phyloP scores from a whole-genome alignment of 805 yeast species.

The Komagataella populi region DNA sequence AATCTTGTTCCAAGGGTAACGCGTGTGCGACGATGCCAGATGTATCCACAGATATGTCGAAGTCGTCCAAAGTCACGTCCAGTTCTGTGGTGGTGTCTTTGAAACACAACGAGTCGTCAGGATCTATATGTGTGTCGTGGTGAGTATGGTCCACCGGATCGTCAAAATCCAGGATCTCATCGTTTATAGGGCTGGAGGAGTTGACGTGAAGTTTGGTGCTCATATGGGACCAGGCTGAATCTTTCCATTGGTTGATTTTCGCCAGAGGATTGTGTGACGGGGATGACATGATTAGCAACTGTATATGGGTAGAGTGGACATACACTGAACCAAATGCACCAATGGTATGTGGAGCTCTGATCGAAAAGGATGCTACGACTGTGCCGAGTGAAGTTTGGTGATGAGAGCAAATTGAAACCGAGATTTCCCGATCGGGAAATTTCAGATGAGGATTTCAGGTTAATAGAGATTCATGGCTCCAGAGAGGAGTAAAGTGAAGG shows the following conservation, averaged over 20 bases:
- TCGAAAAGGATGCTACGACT: background rate
- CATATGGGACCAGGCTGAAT: background rate
- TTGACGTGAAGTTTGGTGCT: background rate
- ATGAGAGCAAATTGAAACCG: background rate
- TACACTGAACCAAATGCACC: background rate
- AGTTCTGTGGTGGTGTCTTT: background rate
- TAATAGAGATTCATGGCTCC: background rate
- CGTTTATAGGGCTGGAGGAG: background rate
- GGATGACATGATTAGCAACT: background rate
- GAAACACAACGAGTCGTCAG: background rate
- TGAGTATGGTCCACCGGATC: background rate
- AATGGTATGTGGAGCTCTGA: background rate
- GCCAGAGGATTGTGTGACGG: background rate
- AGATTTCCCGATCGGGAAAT: constrained; percentile 1
- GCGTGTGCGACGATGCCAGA: background rate
- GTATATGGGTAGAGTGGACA: background rate
- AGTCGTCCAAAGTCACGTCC: background rate
- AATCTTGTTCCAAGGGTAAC: background rate
- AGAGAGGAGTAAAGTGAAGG: background rate
- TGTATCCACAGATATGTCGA: background rate
- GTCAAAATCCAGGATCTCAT: background rate
- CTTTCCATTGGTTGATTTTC: background rate
- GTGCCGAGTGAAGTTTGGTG: background rate
- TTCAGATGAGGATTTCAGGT: background rate
- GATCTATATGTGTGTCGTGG: background rate